Conservation (phyloP, 441 rosid species). For the Euphorbia celastroides region DNA sequence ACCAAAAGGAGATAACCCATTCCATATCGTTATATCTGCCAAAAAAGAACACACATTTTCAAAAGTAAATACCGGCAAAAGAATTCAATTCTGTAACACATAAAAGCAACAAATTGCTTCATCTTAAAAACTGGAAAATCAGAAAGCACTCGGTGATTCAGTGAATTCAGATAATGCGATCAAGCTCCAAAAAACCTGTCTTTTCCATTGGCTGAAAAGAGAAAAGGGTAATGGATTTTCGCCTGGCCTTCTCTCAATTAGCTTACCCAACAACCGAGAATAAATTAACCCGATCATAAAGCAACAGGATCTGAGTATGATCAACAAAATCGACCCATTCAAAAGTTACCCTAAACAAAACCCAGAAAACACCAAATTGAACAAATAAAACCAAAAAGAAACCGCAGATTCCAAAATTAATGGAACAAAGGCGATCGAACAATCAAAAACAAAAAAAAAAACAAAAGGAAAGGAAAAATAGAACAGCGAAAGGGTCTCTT, state of each 20-base stretch:
- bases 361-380: constrained; percentile 4
- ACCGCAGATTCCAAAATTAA: not conserved
- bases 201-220: not conserved
- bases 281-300: constrained; percentile 30
- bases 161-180: not conserved
- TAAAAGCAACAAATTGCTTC: not conserved
- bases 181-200: not conserved
- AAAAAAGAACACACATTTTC: not conserved
- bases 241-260: not conserved
- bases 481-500: not conserved
- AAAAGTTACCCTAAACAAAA: constrained; percentile 11
- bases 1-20: not conserved
- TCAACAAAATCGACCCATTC: constrained; percentile 25
- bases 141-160: not conserved
- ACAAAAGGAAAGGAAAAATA: not conserved
- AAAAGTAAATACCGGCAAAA: not conserved
- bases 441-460: not conserved
- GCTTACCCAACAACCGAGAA: constrained; percentile 15
- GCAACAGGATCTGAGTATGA: constrained; percentile 42
- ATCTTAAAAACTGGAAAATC: not conserved
- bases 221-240: not conserved
- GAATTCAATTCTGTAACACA: not conserved
- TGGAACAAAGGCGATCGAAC: not conserved
- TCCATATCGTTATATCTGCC: not conserved
- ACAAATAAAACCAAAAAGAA: not conserved